Evolutionary conservation across 2,329 filamentous ascomycete species (phyloP), one percentile per base, ranked within the genome.

Genomic region (Paracamarosporium sp.): DNA sequence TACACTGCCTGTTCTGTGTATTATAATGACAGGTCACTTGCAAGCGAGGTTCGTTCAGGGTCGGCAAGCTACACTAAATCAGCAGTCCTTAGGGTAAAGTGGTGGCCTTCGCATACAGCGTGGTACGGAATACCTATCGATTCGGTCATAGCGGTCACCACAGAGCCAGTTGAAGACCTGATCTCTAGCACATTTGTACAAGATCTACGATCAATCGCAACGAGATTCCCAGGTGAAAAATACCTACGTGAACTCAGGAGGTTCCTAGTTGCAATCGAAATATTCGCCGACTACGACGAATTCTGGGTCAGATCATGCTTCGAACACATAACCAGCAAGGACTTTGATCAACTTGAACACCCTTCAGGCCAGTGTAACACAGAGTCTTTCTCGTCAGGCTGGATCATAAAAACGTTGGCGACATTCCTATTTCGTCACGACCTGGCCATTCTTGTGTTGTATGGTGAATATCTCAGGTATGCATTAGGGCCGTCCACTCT

Each of bases 181-280:
- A 3, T 46, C 12, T 11, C 43, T n/a, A 11, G 11, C 8, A 12
- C 27, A 20, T 46, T 46, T 12, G 8, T 20, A 12, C 43, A 31
- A 46, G 27, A 30, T 15, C 7, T 46, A 22, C 27, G 33, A n/a
- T 11, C 40, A 4, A 45, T 45, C n/a, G 41, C 15, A 4, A 20
- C 3, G 12, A 30, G 5, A 17, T 1, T 22, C 6, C 5, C 4
- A 5, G 13, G 11, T 5, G 3, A 17, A 1, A 1, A 22, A 1
- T 5, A 8, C 20, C 43, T 46, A 20, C 5, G n/a, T n/a, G n/a
- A n/a, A n/a, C n/a, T n/a, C n/a, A n/a, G n/a, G n/a, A n/a, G n/a
- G n/a, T n/a, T n/a, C n/a, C n/a, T n/a, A n/a, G n/a, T n/a, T n/a
- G n/a, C n/a, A n/a, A n/a, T n/a, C n/a, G n/a, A n/a, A n/a, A n/a